Base-by-base conservation (phyloP, 2,329 filamentous ascomycete species). In the Tolypocladium pustulatum region DNA sequence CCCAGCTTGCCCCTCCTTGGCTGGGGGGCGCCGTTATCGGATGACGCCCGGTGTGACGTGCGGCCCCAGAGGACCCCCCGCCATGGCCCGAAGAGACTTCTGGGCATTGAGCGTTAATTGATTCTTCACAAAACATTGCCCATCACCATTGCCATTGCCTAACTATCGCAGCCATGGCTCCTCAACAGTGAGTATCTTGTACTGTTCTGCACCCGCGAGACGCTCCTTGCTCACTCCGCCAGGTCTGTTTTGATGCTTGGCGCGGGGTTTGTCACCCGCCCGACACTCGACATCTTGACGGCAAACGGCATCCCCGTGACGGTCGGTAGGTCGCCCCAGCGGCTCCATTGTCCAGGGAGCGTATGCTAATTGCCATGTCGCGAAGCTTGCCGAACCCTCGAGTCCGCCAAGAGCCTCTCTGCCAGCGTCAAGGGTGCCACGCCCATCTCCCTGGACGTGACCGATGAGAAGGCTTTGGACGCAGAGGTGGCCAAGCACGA, bases 391-490 rank as follows among this genome's bases (percentile, higher is more conserved):
- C 81, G 91, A 72, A 93, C 89, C 52, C 81, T 96, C 59, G 84
- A 87, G 67, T 84, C 78, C 57, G 91, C 92, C 59, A 78, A 95
- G 81, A 84, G 84, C 67, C 86, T 97, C 63, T 82, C 83, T 53
- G 82, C 79, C 61, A 87, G 87, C 66, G 82, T 93, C 72, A 81
- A 86, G 73, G 84, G 89, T 72, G 84, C 91, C 66, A 81, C 75
- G 57, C 83, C 92, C 65, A 89, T 95, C 76, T 85, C 89, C 58
- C 85, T 97, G 71, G 91, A 97, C 71, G 93, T 96, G 65, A 87
- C 76, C 69, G 79, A 96, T 73, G 82, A 81, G 55, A 74, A 80
- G 59, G 91, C 89, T 38, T 85, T 97, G 60, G 91, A 97, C 68
- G 84, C 85, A 57, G 90, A 86, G 69, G 83, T 96, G 60, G 85